phyloP scores from a whole-genome alignment of 257 asterid species.

The Scutellaria galericulata region DNA sequence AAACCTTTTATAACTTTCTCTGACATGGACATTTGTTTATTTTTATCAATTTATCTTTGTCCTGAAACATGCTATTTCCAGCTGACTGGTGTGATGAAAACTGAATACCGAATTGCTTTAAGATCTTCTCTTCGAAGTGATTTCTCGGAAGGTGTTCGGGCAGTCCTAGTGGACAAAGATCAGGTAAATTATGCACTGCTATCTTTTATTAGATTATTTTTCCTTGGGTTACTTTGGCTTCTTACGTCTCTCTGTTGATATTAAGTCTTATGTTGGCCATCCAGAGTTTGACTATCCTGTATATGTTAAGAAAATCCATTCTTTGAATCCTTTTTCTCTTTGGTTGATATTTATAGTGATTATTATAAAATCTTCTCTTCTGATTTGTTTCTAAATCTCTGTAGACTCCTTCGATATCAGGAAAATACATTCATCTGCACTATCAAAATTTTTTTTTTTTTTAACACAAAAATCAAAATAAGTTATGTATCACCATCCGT shows the following conservation, averaged over 20 bases:
- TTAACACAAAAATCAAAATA: too few species aligned
- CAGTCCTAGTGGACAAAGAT: slow-evolving; percentile 95
- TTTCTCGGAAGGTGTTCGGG: slow-evolving; percentile 93
- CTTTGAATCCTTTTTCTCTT: background rate
- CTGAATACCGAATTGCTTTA: slow-evolving; percentile 81
- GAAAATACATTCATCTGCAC: too few species aligned
- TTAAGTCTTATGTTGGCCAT: background rate
- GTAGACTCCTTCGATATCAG: too few species aligned
- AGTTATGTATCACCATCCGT: too few species aligned
- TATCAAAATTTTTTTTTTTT: too few species aligned
- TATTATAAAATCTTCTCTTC: too few species aligned
- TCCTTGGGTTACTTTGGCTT: slow-evolving; percentile 3
- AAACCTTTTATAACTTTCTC: slow-evolving; percentile 12
- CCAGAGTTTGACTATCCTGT: background rate
- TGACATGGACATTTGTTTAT: background rate
- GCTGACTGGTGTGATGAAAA: slow-evolving; percentile 90
- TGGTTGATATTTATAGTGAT: background rate
- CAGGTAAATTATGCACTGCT: slow-evolving; percentile 58
- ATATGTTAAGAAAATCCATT: background rate
- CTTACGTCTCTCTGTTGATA: background rate
- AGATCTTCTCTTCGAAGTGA: slow-evolving; percentile 80
- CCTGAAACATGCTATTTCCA: slow-evolving; percentile 44
- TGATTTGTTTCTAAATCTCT: too few species aligned
- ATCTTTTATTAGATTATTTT: slow-evolving; percentile 9
- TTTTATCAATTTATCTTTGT: background rate